Conservation (phyloP, 352 stramenopile genomes). For the Phytophthora syringae region DNA sequence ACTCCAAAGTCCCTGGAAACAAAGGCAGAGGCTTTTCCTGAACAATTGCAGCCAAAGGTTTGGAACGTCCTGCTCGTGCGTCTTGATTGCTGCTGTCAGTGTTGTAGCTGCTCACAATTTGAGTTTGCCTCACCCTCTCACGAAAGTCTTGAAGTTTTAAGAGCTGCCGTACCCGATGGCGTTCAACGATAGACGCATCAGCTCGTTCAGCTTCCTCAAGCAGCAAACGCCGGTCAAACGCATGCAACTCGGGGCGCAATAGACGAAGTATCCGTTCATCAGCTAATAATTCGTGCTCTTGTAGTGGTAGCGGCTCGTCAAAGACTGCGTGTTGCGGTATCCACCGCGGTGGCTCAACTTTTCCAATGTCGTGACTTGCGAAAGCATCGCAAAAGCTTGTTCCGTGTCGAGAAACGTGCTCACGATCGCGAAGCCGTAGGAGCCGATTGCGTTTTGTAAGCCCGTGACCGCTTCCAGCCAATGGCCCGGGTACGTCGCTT, state of each 20-base stretch:
- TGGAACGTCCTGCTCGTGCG: conserved; percentile 29
- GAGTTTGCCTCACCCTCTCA: conserved; percentile 48
- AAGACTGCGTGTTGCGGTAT: conserved; percentile 48
- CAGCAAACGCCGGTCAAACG: conserved; percentile 59
- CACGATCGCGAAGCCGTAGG: conserved; percentile 59
- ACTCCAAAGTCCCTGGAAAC: conserved; percentile 70
- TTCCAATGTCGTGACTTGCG: conserved; percentile 20
- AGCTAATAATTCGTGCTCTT: conserved; percentile 62
- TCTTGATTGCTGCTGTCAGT: conserved; percentile 21
- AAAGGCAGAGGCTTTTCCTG: conserved; percentile 86
- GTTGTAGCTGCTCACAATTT: conserved; percentile 37
- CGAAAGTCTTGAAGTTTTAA: conserved; percentile 74
- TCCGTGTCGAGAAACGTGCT: conserved; percentile 50
- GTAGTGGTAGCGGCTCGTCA: conserved; percentile 70
- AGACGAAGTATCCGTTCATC: conserved; percentile 67
- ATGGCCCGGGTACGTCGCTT: conserved; percentile 19
- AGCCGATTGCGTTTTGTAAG: conserved; percentile 78
- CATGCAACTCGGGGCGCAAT: conserved; percentile 64
- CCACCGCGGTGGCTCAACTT: conserved; percentile 32
- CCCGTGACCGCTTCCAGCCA: conserved; percentile 19
- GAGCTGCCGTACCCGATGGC: conserved; percentile 49
- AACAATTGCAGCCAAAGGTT: conserved; percentile 69
- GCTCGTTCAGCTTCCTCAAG: conserved; percentile 47
- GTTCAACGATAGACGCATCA: conserved; percentile 53
- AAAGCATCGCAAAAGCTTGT: conserved; percentile 48